Evolutionary conservation across 1,284 basidiomycete genomes (phyloP).

Genomic region (Leccinum insigne): DNA sequence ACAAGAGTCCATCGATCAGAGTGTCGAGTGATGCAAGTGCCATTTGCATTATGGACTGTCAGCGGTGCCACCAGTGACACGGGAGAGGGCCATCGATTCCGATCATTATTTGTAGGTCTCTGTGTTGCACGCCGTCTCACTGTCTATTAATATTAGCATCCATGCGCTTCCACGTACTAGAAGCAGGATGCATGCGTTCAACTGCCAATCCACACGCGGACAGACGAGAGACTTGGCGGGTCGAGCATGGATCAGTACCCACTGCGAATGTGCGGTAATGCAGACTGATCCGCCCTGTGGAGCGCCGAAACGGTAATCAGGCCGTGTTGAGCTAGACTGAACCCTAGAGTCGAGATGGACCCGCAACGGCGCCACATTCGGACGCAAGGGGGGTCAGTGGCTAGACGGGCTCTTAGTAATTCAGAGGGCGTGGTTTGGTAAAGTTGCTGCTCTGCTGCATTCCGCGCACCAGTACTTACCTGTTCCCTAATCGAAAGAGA

Average conservation of each 20-base stretch:
- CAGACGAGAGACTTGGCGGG: slow-evolving; percentile 6
- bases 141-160: slow-evolving; percentile 15
- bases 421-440: slow-evolving; percentile 31
- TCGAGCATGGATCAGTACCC: background rate
- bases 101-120: background rate
- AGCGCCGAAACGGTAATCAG: background rate
- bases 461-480: slow-evolving; percentile 16
- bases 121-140: slow-evolving; percentile 4
- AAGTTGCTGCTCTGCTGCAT: slow-evolving; percentile 15
- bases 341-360: slow-evolving; percentile 12
- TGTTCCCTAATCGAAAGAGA: slow-evolving; percentile 23
- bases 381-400: background rate
- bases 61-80: slow-evolving; percentile 1
- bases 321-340: slow-evolving; percentile 2
- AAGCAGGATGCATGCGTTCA: background rate
- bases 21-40: slow-evolving; percentile 3
- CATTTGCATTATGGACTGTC: background rate
- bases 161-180: slow-evolving; percentile 1
- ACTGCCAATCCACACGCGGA: background rate
- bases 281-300: slow-evolving; percentile 17
- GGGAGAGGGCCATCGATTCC: background rate
- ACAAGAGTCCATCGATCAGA: background rate
- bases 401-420: slow-evolving; percentile 7
- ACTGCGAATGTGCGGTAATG: background rate
- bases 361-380: slow-evolving; percentile 9